These are phyloP conservation scores for Penicillium ucsense DNA, from an alignment of 495 filamentous ascomycete species.

Conservation along the genomic window DNA sequence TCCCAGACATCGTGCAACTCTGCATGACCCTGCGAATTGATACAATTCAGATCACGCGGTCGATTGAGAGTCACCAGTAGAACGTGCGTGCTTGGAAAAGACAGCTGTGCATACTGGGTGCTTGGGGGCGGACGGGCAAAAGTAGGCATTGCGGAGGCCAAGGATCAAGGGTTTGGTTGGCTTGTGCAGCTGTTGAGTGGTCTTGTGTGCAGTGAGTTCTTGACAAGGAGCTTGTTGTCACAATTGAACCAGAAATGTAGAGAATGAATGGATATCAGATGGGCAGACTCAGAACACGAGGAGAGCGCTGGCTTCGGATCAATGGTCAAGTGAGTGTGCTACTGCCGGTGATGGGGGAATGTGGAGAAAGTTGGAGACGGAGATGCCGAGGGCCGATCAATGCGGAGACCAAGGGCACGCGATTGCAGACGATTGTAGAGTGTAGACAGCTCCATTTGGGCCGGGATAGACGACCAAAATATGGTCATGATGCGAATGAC, in stretches of 20 bases:
- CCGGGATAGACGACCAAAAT: no score
- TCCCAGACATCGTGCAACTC: slow-evolving; percentile 44
- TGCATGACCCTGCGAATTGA: slow-evolving; percentile 39
- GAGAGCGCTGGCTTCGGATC: neutral
- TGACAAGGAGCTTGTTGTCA: neutral
- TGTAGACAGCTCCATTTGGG: no score
- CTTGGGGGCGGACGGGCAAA: slow-evolving; percentile 30
- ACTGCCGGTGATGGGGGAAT: no score
- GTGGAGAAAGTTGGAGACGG: slow-evolving; percentile 12
- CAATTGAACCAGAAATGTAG: neutral
- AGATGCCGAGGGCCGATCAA: slow-evolving; percentile 25
- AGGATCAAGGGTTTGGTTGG: neutral
- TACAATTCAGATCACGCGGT: slow-evolving; percentile 38
- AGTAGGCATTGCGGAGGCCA: slow-evolving; percentile 7
- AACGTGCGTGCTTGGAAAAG: slow-evolving; percentile 38
- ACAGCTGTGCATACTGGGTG: slow-evolving; percentile 26
- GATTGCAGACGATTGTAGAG: no score
- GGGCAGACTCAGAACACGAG: no score
- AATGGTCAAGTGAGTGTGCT: slow-evolving; percentile 14
- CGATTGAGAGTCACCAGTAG: slow-evolving; percentile 41
- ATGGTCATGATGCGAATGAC: no score
- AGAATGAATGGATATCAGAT: no score
- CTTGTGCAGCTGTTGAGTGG: neutral
- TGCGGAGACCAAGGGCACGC: slow-evolving; percentile 1
- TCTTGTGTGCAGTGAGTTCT: neutral